These are phyloP conservation scores for Dioscorea zingiberensis DNA, from an alignment of 106 monocot species.

Conservation along the genomic window DNA sequence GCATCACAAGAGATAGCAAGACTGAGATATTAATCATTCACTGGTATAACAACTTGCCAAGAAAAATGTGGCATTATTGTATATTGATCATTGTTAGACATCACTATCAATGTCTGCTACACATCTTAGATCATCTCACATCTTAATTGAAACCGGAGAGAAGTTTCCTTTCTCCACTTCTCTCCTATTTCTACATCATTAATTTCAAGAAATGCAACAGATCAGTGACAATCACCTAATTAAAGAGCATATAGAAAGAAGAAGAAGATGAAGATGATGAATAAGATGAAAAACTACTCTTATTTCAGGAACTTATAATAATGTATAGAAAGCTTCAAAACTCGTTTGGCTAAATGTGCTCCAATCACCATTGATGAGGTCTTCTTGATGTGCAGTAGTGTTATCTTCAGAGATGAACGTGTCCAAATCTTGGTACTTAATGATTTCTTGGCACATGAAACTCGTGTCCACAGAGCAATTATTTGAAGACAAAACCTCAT, in stretches of 20 bases:
- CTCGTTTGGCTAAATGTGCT: slow-evolving; percentile 21
- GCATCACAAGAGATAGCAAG: not conserved
- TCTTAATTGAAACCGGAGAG: not conserved
- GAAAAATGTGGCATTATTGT: not conserved
- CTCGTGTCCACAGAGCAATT: slow-evolving; percentile 7
- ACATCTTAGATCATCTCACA: not conserved
- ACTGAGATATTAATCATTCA: not conserved
- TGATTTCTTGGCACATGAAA: not conserved
- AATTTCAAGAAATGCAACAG: not conserved
- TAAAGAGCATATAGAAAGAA: not conserved
- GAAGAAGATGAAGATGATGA: not conserved
- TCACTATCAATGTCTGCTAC: slow-evolving; percentile 1
- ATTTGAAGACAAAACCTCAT: slow-evolving; percentile 7
- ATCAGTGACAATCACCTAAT: no score
- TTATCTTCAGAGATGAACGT: slow-evolving; percentile 4
- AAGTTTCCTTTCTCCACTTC: not conserved
- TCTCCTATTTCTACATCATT: not conserved
- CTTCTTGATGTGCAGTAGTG: slow-evolving; percentile 10
- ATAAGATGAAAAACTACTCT: not conserved
- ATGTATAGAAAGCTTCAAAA: slow-evolving; percentile 10
- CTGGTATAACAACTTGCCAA: not conserved
- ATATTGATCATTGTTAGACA: slow-evolving; percentile 5
- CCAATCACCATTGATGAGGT: slow-evolving; percentile 15
- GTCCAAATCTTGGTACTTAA: slow-evolving; percentile 8
- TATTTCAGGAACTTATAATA: not conserved